phyloP scores from a whole-genome alignment of 176 grass and related monocot species.

The Triticum urartu region DNA sequence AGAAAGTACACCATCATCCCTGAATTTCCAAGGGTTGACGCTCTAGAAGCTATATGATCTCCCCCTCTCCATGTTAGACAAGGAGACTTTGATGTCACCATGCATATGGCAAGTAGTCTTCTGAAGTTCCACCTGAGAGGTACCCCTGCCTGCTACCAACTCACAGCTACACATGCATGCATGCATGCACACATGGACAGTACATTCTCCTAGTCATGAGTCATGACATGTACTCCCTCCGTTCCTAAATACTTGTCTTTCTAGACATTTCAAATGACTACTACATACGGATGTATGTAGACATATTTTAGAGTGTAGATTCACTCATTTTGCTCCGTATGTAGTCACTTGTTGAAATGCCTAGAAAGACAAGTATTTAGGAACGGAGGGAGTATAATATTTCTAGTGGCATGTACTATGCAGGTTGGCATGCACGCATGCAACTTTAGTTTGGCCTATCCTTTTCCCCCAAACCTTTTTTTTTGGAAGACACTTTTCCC shows the following conservation, averaged over 20 bases:
- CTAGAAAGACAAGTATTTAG: no score
- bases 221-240: constrained; percentile 35
- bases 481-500: no score
- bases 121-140: constrained; percentile 39
- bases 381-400: no score
- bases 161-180: constrained; percentile 18
- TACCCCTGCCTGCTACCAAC: constrained; percentile 42
- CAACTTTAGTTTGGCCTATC: constrained; percentile 28
- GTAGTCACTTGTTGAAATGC: no score
- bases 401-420: constrained; percentile 14
- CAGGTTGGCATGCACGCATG: constrained; percentile 19
- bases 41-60: constrained; percentile 26
- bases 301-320: no score
- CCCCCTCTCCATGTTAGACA: constrained; percentile 7
- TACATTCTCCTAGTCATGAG: constrained; percentile 32
- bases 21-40: not conserved
- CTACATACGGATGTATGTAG: no score
- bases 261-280: no score
- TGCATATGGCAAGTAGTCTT: constrained; percentile 23
- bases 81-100: constrained; percentile 28
- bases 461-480: not conserved
- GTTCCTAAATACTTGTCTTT: no score
- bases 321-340: no score
- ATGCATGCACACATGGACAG: constrained; percentile 10
- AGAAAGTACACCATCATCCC: not conserved